These are phyloP conservation scores for Ambrosiella cleistominuta DNA, from an alignment of 2,329 filamentous ascomycete genomes.

Conservation along the genomic window DNA sequence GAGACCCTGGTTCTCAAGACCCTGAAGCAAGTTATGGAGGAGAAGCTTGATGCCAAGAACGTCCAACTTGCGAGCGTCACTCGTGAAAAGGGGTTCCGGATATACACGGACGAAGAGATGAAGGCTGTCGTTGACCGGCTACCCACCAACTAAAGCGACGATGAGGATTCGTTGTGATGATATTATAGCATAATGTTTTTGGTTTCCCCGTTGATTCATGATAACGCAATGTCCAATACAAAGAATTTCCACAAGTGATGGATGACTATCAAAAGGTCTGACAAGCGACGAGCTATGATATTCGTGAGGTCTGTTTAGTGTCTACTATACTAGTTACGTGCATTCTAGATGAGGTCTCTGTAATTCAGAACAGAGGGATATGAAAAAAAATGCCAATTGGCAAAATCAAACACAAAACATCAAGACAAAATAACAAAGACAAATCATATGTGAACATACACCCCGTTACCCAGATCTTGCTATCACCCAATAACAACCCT, in stretches of 20 bases:
- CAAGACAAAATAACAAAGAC: neutral
- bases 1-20: conserved; percentile 95
- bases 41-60: conserved; percentile 98
- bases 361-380: no score
- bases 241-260: no score
- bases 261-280: neutral
- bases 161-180: neutral
- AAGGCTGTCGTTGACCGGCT: conserved; percentile 74
- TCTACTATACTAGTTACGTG: neutral
- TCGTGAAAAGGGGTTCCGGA: conserved; percentile 93
- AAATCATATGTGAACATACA: neutral
- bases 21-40: conserved; percentile 98
- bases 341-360: no score
- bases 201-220: conserved; percentile 5
- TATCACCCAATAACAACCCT: neutral
- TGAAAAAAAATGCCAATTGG: no score
- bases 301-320: neutral
- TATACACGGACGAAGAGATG: conserved; percentile 98
- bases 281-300: no score
- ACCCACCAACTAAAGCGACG: conserved; percentile 37
- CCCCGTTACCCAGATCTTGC: neutral
- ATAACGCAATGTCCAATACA: conserved; percentile 4
- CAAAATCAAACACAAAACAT: neutral
- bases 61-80: conserved; percentile 96
- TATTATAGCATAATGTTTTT: conserved; percentile 4